Percentiles rank a stretch among this genome's conserved stretches.
Evolutionary conservation across 441 rosid genomes (phyloP).

Genomic region (Populus hybrid): DNA sequence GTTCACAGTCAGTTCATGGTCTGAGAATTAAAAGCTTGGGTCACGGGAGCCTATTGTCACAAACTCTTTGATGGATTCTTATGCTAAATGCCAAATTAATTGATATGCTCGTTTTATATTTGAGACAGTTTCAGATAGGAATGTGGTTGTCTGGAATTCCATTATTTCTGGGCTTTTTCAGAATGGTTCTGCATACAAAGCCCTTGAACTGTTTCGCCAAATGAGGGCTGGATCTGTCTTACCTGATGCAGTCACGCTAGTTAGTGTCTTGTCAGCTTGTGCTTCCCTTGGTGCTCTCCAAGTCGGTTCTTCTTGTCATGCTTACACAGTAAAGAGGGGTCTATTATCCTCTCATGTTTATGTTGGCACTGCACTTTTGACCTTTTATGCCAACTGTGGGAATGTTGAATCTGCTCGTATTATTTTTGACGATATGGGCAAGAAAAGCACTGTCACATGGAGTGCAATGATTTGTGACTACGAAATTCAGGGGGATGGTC

Average conservation of each 20-base stretch:
- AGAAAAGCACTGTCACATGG: slow-evolving; percentile 58
- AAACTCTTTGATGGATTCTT: slow-evolving; percentile 61
- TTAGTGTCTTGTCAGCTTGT: slow-evolving; percentile 67
- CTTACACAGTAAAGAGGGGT: slow-evolving; percentile 46
- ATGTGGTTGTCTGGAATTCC: slow-evolving; percentile 73
- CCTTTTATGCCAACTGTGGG: slow-evolving; percentile 77
- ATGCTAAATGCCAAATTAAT: slow-evolving; percentile 60
- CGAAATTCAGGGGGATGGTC: slow-evolving; percentile 60
- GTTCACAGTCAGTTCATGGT: slow-evolving; percentile 55
- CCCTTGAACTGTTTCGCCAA: slow-evolving; percentile 54
- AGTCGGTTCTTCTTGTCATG: slow-evolving; percentile 69
- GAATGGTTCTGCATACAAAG: slow-evolving; percentile 58
- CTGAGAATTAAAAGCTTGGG: slow-evolving; percentile 49
- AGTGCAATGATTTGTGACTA: slow-evolving; percentile 65
- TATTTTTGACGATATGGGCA: slow-evolving; percentile 42
- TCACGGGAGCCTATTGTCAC: slow-evolving; percentile 39
- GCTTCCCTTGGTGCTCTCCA: slow-evolving; percentile 54
- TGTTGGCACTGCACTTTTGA: slow-evolving; percentile 75
- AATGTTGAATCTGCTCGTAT: slow-evolving; percentile 40
- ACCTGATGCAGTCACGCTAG: slow-evolving; percentile 73
- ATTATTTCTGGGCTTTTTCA: slow-evolving; percentile 72
- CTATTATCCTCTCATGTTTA: slow-evolving; percentile 53
- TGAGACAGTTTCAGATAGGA: slow-evolving; percentile 50
- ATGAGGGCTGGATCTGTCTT: slow-evolving; percentile 44
- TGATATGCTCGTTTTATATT: slow-evolving; percentile 54